Conservation (phyloP, 352 stramenopile genomes). For the Globisporangium carolinianum region DNA sequence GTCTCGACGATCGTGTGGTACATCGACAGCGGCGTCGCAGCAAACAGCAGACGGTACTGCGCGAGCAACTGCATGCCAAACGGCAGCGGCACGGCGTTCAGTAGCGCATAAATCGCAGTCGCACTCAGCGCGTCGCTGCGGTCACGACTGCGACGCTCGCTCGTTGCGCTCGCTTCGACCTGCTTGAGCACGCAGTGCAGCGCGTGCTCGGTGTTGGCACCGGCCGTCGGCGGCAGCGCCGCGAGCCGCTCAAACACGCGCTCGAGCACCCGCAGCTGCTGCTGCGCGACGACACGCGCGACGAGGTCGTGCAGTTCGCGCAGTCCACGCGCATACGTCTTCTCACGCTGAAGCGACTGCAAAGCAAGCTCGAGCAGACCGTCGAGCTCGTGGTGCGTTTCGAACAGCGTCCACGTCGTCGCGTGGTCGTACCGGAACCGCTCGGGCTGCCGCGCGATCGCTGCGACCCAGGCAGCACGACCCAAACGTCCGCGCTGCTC, state of each 20-base stretch:
- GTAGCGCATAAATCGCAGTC: conserved; percentile 56
- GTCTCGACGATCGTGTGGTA: conserved; percentile 78
- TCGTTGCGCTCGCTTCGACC: conserved; percentile 30
- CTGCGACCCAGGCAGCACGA: conserved; percentile 31
- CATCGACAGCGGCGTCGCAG: conserved; percentile 50
- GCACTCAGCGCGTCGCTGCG: conserved; percentile 47
- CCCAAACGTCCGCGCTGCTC: conserved; percentile 21
- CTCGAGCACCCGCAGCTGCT: conserved; percentile 33
- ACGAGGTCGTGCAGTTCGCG: conserved; percentile 40
- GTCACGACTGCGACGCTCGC: conserved; percentile 17
- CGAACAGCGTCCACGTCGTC: conserved; percentile 55
- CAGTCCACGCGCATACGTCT: conserved; percentile 17
- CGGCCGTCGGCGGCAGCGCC: background rate
- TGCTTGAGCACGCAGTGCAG: conserved; percentile 44
- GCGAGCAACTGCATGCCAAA: conserved; percentile 57
- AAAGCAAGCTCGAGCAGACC: conserved; percentile 48
- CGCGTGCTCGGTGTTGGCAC: conserved; percentile 21
- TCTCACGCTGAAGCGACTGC: conserved; percentile 23
- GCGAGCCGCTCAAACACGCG: conserved; percentile 30
- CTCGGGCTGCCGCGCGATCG: conserved; percentile 37
- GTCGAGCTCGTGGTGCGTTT: conserved; percentile 29
- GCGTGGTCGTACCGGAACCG: conserved; percentile 43
- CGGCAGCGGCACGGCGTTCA: conserved; percentile 48
- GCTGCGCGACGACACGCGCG: conserved; percentile 29
- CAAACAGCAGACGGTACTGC: conserved; percentile 56